phyloP scores from a whole-genome alignment of 331 rosid genomes.

The Erythrophleum ivorense region DNA sequence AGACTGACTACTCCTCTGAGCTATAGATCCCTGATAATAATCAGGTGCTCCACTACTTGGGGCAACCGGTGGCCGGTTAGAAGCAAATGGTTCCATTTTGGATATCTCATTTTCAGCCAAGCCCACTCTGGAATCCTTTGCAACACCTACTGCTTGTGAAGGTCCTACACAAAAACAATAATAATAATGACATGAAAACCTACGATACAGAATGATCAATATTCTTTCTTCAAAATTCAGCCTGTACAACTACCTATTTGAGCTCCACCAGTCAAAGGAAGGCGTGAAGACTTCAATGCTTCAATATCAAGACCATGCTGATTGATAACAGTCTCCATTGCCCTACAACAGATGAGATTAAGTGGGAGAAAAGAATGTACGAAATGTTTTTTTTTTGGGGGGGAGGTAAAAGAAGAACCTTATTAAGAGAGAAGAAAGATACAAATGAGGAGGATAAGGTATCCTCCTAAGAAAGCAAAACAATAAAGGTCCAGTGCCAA shows the following conservation, averaged over 20 bases:
- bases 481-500: conserved; percentile 26
- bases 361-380: conserved; percentile 30
- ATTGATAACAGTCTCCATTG: conserved; percentile 98
- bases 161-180: conserved; percentile 52
- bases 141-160: conserved; percentile 67
- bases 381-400: background rate
- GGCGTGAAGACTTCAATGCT: conserved; percentile 90
- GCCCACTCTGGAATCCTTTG: conserved; percentile 71
- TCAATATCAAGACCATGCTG: conserved; percentile 98
- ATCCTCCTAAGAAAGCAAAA: background rate
- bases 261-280: conserved; percentile 76
- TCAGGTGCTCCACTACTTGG: conserved; percentile 78
- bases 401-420: background rate
- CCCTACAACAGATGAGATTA: conserved; percentile 62
- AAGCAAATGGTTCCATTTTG: conserved; percentile 72
- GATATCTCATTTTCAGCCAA: conserved; percentile 76
- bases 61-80: conserved; percentile 88
- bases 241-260: conserved; percentile 62
- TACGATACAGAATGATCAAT: background rate
- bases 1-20: conserved; percentile 83
- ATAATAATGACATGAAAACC: conserved; percentile 28
- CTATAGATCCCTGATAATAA: conserved; percentile 86
- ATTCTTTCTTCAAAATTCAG: conserved; percentile 43
- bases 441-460: background rate
- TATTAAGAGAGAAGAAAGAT: background rate